Evolutionary conservation across 2,329 filamentous ascomycete species (phyloP).

Genomic region (Fusarium solani-melongenae): DNA sequence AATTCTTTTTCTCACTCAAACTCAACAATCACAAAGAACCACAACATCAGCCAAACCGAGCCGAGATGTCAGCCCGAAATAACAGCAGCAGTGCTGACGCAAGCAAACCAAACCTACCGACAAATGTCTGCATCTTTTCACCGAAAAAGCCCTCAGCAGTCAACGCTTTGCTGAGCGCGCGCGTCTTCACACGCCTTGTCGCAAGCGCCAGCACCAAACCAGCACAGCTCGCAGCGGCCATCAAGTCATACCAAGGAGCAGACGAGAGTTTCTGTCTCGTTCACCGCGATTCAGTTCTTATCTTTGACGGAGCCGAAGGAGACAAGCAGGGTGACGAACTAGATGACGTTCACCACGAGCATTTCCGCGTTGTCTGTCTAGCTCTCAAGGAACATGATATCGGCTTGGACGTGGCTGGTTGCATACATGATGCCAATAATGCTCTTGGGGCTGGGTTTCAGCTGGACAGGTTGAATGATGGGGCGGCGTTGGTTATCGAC

Average conservation of each 20-base stretch:
- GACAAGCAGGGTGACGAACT: background rate
- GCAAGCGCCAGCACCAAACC: conserved; percentile 1
- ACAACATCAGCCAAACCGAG: background rate
- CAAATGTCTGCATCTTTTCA: conserved; percentile 10
- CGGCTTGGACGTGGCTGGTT: conserved; percentile 7
- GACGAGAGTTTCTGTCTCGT: conserved; percentile 4
- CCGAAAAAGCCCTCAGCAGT: background rate
- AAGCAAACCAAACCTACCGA: background rate
- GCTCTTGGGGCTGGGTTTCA: conserved; percentile 3
- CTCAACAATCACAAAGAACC: background rate
- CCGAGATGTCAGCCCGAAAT: background rate
- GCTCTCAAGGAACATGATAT: conserved; percentile 6
- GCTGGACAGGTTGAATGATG: conserved; percentile 6
- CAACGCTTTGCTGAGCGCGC: background rate
- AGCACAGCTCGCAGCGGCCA: background rate
- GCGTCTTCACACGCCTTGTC: conserved; percentile 5
- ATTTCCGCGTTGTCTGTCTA: conserved; percentile 10
- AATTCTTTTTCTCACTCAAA: background rate
- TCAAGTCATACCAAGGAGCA: background rate
- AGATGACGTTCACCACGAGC: conserved; percentile 10
- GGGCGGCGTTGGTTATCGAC: conserved; percentile 4
- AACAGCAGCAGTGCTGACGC: background rate
- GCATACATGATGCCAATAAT: background rate
- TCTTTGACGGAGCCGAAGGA: conserved; percentile 2
- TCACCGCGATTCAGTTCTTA: background rate